Evolutionary conservation across 352 stramenopile species (phyloP).

Genomic region (Globisporangium uncinulatum): DNA sequence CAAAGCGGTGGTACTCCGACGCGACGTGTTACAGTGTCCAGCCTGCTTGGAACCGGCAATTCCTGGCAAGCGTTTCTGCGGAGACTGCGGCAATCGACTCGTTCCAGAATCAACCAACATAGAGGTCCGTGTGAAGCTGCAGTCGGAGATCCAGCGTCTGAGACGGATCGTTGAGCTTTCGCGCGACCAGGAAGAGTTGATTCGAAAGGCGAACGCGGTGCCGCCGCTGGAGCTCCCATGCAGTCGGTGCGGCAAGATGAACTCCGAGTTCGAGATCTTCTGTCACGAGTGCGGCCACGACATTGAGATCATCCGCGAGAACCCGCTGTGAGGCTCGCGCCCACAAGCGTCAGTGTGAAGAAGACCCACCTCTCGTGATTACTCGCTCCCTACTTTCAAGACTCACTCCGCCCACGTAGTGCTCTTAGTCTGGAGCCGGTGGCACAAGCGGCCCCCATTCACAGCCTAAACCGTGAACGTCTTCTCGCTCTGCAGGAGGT

Average conservation of each 20-base stretch:
- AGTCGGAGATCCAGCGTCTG: background rate
- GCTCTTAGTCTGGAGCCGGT: too few relatives aligned
- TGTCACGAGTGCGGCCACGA: background rate
- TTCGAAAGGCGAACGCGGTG: background rate
- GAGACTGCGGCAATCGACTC: background rate
- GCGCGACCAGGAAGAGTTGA: background rate
- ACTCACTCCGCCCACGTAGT: too few relatives aligned
- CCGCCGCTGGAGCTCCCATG: background rate
- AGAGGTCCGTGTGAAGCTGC: background rate
- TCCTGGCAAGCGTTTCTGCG: background rate
- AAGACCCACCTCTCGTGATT: background rate
- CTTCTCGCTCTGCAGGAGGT: slow-evolving; percentile 1
- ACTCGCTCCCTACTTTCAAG: too few relatives aligned
- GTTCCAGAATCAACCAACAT: background rate
- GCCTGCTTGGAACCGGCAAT: background rate
- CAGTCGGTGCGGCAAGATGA: background rate
- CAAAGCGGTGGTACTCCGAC: background rate
- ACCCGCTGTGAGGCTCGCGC: too few relatives aligned
- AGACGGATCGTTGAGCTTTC: background rate
- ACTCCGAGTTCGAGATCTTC: background rate
- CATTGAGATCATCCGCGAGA: background rate
- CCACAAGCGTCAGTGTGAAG: background rate
- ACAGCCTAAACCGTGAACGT: background rate
- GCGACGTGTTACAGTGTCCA: background rate
- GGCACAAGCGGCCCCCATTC: background rate